These are phyloP conservation scores for Aspergillus bridgeri DNA, from an alignment of 495 filamentous ascomycete species.

Conservation along the genomic window DNA sequence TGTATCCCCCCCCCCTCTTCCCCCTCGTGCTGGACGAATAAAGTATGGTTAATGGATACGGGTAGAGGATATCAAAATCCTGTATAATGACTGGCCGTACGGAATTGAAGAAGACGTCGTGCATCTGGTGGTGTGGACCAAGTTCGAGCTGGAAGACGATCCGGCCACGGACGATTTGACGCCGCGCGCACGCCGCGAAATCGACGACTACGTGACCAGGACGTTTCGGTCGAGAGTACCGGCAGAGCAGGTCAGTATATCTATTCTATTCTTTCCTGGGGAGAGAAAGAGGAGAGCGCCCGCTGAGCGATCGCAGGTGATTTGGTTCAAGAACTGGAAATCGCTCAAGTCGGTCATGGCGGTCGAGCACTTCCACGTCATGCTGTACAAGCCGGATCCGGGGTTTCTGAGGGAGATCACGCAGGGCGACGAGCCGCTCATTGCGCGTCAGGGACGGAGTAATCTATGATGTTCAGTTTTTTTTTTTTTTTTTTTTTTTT, in stretches of 20 bases:
- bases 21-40: not conserved
- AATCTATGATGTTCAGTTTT: not conserved
- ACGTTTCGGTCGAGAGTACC: conserved; percentile 55
- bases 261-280: not conserved
- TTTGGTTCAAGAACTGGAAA: conserved; percentile 91
- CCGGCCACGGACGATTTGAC: conserved; percentile 64
- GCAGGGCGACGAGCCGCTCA: conserved; percentile 64
- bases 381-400: conserved; percentile 72
- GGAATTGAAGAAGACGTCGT: conserved; percentile 71
- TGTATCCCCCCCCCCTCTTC: conserved; percentile 1
- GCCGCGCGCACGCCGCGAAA: conserved; percentile 53
- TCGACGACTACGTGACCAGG: conserved; percentile 63
- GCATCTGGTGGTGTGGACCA: conserved; percentile 89
- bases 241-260: conserved; percentile 38
- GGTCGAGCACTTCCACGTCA: conserved; percentile 95
- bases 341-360: conserved; percentile 74
- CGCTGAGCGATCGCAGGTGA: conserved; percentile 46
- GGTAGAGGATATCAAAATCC: conserved; percentile 66
- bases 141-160: conserved; percentile 72
- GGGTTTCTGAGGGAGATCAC: conserved; percentile 70
- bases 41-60: conserved; percentile 2
- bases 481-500: conserved; percentile 1
- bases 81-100: conserved; percentile 92
- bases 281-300: conserved; percentile 4
- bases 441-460: conserved; percentile 22